Base-by-base conservation (phyloP, 2,329 filamentous ascomycete species). In the Pseudogymnoascus sp. region DNA sequence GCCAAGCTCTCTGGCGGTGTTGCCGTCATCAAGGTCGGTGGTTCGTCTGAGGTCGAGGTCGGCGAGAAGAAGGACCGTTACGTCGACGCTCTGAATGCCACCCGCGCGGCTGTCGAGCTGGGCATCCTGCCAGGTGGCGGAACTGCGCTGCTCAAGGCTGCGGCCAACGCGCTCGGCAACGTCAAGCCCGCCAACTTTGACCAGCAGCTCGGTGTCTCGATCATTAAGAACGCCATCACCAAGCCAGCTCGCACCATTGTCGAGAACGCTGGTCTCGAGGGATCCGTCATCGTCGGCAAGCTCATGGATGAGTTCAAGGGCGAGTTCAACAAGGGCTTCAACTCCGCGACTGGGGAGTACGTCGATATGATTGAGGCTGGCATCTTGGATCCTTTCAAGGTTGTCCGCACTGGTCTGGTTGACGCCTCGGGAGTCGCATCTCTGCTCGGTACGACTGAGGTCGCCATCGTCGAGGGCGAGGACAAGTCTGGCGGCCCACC, bases 61-160 rank as follows among this genome's bases (percentile, higher is more conserved):
- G 89, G 93, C 70, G 95, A 99, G 87, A 99, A 99, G 91, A 99
- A 99, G 88, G 95, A 99, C 79, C 91, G 95, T 77, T 96, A 97
- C 73, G 95, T 99, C 67, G 95, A 99, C 79, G 95, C 95, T 65
- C 84, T 99, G 67, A 99, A 99, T 80, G 95, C 95, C 70, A 99
- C 95, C 69, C 93, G 95, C 73, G 95, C 95, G 71, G 95, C 95
- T 73, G 95, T 99, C 69, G 95, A 99, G 86, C 93, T 97, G 82
- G 95, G 95, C 80, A 99, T 99, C 78, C 89, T 99, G 69, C 95
- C 95, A 70, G 95, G 95, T 82, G 95, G 95, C 86, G 95, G 95
- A 77, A 99, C 95, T 74, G 95, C 93, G 73, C 88, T 99, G 61
- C 89, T 99, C 80, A 99, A 99, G 88, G 95, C 95, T 73, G 89